Evolutionary conservation across 2,329 filamentous ascomycete genomes (phyloP), one percentile per base, ranked within the genome.

Genomic region (Neonectria faginata): DNA sequence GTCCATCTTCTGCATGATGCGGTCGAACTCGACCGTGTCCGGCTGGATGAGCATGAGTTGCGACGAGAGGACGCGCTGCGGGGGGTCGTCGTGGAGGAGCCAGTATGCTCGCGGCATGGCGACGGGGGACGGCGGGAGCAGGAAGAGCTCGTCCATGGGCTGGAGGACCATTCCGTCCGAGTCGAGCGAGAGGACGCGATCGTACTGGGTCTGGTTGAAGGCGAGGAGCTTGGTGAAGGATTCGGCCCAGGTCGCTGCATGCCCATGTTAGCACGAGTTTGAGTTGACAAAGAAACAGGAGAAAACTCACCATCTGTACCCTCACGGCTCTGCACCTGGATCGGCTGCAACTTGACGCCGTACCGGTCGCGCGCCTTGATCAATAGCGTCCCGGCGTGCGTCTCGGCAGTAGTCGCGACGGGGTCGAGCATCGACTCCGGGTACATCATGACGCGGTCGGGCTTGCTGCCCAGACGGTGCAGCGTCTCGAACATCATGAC

Each of bases 81-180:
- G 16, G 4, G 29, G 48, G 10, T 83, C 82, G 70, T 82, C 82
- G 9, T 79, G 79, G 2, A 82, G 79, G 4, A 88, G 80, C 90
- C 90, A 92, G 76, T 92, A 92, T 14, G 90, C 90, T 27, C 88
- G 86, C 2, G 90, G 89, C 85, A 92, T 89, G 12, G 89, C 89
- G 14, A 90, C 84, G 5, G 85, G 80, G 3, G 85, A 83, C 1
- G 80, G 76, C 0, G 90, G 90, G 8, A 90, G 81, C 44, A 90
- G 84, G 79, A 93, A 92, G 2, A 92, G 83, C 68, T 92, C 89
- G 74, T 93, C 91, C 82, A 92, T 85, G 45, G 82, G 79, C 65
- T 88, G 81, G 7, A 90, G 82, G 11, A 92, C 78, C 5, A 85
- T 86, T 33, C 86, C 82, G 73, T 92, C 90, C 29, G 88, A 89